phyloP scores from a whole-genome alignment of 1,284 basidiomycete genomes.

The Chiua sp. region DNA sequence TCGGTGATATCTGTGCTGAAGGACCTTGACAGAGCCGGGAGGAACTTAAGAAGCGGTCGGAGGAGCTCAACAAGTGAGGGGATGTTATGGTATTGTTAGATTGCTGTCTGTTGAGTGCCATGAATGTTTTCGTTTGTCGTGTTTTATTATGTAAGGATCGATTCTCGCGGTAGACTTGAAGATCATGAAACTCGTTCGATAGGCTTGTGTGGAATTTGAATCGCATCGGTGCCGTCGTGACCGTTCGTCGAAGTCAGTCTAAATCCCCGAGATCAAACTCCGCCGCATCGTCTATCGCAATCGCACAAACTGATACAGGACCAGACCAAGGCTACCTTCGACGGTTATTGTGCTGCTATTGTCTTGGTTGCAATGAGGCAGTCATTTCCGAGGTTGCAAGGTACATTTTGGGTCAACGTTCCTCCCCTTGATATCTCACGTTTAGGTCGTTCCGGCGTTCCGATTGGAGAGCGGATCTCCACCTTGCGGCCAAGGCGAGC shows the following conservation, averaged over 20 bases:
- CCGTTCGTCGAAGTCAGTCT: no score
- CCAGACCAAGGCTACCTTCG: background rate
- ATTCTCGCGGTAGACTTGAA: no score
- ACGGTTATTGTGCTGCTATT: background rate
- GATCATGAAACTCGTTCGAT: no score
- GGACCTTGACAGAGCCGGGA: slow-evolving; percentile 31
- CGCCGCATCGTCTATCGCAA: background rate
- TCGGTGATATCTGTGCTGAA: background rate
- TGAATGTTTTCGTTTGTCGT: no score
- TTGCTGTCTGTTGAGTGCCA: no score
- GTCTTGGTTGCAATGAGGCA: background rate
- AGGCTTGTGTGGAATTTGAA: no score
- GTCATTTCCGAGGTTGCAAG: background rate
- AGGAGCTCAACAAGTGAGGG: slow-evolving; percentile 34
- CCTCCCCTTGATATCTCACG: background rate
- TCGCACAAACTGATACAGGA: background rate
- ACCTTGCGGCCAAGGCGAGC: background rate
- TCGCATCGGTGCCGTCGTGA: no score
- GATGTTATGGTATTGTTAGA: no score
- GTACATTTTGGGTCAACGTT: background rate
- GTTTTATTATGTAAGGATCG: no score
- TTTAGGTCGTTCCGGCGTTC: background rate
- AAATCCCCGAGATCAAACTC: no score
- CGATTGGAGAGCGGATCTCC: background rate
- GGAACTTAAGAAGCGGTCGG: slow-evolving; percentile 31